phyloP scores from a whole-genome alignment of 352 stramenopile species.

The Phytophthora colocasiae region DNA sequence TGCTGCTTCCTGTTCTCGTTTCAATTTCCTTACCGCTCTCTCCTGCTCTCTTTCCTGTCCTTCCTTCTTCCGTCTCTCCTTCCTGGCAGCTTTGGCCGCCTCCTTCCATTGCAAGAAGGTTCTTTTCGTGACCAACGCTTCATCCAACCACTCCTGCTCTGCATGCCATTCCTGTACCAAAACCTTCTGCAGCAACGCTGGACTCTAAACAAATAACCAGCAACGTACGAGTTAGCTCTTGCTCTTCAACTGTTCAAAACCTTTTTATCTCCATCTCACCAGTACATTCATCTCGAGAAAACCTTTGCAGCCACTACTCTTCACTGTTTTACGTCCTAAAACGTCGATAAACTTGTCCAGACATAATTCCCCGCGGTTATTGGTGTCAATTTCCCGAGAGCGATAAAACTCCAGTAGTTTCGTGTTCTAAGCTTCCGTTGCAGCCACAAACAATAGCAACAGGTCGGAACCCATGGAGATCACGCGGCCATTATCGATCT shows the following conservation, averaged over 20 bases:
- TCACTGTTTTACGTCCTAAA: too few relatives aligned
- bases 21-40: conserved; percentile 44
- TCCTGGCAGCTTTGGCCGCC: too few relatives aligned
- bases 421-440: too few relatives aligned
- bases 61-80: conserved; percentile 65
- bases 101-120: too few relatives aligned
- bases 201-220: conserved; percentile 30
- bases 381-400: too few relatives aligned
- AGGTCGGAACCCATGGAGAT: conserved; percentile 62
- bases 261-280: conserved; percentile 39
- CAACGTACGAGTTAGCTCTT: conserved; percentile 16
- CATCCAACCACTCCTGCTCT: too few relatives aligned
- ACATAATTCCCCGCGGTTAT: too few relatives aligned
- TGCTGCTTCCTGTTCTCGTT: conserved; percentile 39
- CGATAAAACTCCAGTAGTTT: too few relatives aligned
- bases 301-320: conserved; percentile 52
- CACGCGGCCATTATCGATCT: conserved; percentile 57
- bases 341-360: too few relatives aligned
- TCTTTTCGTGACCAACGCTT: too few relatives aligned
- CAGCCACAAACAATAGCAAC: conserved; percentile 69
- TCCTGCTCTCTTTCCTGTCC: conserved; percentile 60
- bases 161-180: too few relatives aligned
- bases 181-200: conserved; percentile 63
- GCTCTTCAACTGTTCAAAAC: conserved; percentile 1
- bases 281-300: conserved; percentile 87